These are phyloP conservation scores for Globisporangium rhizosaccharum DNA, from an alignment of 352 stramenopile species.

Conservation along the genomic window DNA sequence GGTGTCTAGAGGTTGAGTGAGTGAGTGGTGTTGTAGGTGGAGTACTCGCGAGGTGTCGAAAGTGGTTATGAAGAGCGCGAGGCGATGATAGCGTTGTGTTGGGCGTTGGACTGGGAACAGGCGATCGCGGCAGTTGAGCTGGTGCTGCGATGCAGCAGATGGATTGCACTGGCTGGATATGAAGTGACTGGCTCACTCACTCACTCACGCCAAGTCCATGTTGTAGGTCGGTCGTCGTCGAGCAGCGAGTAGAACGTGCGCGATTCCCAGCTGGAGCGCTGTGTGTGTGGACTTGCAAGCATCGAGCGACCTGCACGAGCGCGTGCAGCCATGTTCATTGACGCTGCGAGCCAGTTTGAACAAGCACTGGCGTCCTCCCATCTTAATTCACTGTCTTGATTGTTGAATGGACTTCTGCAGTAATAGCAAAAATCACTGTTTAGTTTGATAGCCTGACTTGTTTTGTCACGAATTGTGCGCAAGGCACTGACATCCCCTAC, in stretches of 20 bases:
- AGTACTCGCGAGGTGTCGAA: slow-evolving; percentile 20
- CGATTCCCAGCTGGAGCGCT: not conserved
- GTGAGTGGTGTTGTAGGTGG: slow-evolving; percentile 9
- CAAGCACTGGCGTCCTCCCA: not conserved
- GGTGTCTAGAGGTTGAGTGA: slow-evolving; percentile 4
- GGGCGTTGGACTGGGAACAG: too few relatives aligned
- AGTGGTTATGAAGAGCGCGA: slow-evolving; percentile 23
- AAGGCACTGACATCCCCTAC: too few relatives aligned
- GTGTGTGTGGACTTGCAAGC: not conserved
- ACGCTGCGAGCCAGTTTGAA: not conserved
- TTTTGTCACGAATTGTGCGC: too few relatives aligned
- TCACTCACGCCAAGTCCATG: not conserved
- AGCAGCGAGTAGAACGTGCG: slow-evolving; percentile 1
- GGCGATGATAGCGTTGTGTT: too few relatives aligned
- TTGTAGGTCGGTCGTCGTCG: not conserved
- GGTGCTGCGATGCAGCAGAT: too few relatives aligned
- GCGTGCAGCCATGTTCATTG: not conserved
- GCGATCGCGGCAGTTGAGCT: too few relatives aligned
- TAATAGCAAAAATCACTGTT: not conserved
- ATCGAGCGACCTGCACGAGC: not conserved
- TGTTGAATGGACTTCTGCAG: not conserved
- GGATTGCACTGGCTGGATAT: not conserved
- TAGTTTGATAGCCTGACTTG: not conserved
- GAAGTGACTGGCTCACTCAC: not conserved
- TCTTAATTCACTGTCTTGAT: not conserved